These are phyloP conservation scores for Paspalum vaginatum DNA, from an alignment of 176 grass and related monocot genomes.

Conservation along the genomic window DNA sequence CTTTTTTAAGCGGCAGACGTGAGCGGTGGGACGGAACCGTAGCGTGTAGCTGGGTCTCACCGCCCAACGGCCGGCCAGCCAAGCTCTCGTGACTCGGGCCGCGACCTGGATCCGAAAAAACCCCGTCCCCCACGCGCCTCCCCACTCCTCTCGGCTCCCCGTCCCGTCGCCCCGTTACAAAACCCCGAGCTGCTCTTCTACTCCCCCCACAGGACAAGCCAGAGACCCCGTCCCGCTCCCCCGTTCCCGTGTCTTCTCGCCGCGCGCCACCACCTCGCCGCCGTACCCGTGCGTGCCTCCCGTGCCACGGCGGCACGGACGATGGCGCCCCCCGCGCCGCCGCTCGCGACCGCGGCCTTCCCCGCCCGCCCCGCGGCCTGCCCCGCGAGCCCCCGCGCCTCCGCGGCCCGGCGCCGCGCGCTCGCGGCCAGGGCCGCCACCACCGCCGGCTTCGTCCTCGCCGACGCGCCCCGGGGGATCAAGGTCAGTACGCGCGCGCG, in stretches of 20 bases:
- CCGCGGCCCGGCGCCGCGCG: neutral
- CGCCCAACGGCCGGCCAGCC: neutral
- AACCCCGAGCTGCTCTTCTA: neutral
- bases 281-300: neutral
- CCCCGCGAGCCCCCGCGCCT: no score
- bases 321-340: conserved; percentile 34
- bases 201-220: neutral
- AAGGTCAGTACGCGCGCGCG: conserved; percentile 19
- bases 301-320: neutral
- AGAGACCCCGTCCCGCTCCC: neutral
- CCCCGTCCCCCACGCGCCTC: conserved; percentile 25
- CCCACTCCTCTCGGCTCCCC: conserved; percentile 32
- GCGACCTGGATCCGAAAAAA: conserved; percentile 30
- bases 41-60: neutral
- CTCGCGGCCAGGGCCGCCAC: neutral
- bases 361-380: neutral
- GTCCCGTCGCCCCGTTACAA: neutral
- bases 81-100: neutral
- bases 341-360: neutral
- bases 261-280: neutral
- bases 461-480: conserved; percentile 8
- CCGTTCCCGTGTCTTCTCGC: neutral
- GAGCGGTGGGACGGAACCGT: neutral
- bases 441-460: conserved; percentile 37
- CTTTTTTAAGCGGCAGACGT: no score